Evolutionary conservation across 352 stramenopile species (phyloP), one percentile per base, ranked within the genome.

Genomic region (Phytophthora boehmeriae): DNA sequence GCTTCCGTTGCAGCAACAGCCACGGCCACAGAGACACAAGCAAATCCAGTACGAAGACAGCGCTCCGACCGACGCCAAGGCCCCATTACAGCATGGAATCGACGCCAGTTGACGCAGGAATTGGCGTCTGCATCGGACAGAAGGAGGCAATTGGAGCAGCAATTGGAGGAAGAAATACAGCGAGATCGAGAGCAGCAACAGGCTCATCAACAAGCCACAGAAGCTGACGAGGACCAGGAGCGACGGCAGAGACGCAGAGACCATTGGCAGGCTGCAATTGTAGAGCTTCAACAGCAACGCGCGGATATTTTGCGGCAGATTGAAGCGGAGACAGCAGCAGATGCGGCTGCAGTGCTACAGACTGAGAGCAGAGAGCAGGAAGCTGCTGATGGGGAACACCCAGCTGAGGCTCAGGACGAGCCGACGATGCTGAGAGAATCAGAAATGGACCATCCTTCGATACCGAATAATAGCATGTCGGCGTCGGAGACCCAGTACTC

Each of bases 291-390:
- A 44, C 63, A 73, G 32, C 76, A 83, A 32, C 72, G 76, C 3
- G 70, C 69, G 0, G 63, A 79, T 22, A 86, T 88, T 44, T 19
- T 69, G 22, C 61, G 61, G 13, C 63, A 88, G 49, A 85, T 88
- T 17, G 72, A 88, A 19, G 11, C 35, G 14, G 75, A 79, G 14
- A 63, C 61, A 9, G 47, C 39, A 59, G 38, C 8, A 17, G 54
- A 69, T 17, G 42, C 27, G 45, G 30, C 10, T 34, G 9, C 4
- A 17, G 34, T 46, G 38, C 27, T 13, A 2, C 34, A 53, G 34
- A 51, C 10, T 5, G 10, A 43, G 25, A 38, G 1, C 35, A 50
- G 47, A 11, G 34, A 28, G 27, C 34, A 30, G 10, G 41, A 8
- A 10, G 34, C 23, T 39, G 38, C 28, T 47, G 5, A 9, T 39